Evolutionary conservation across 257 asterid genomes (phyloP).

Genomic region (Solanum appendiculatum): DNA sequence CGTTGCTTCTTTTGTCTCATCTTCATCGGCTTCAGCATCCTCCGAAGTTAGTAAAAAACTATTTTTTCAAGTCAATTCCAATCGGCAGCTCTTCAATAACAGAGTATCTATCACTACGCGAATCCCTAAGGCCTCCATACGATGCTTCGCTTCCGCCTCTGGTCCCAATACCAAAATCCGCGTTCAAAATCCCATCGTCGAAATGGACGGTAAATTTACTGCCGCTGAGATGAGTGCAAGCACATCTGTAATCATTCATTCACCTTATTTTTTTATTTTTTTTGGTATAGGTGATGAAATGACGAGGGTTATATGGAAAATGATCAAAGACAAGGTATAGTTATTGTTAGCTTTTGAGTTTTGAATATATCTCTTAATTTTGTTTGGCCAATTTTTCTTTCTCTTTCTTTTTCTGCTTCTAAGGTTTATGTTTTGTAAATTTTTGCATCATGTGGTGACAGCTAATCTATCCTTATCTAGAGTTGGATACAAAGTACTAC

Average conservation of each 20-base stretch:
- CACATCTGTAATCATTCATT: background rate
- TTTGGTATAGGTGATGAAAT: conserved; percentile 69
- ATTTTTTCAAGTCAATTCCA: conserved; percentile 3
- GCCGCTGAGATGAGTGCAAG: background rate
- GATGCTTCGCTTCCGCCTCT: conserved; percentile 43
- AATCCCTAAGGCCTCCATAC: conserved; percentile 31
- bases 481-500: conserved; percentile 76
- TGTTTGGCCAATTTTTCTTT: background rate
- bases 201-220: conserved; percentile 67
- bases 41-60: conserved; percentile 13
- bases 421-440: background rate
- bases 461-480: conserved; percentile 79
- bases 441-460: conserved; percentile 17
- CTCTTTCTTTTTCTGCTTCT: background rate
- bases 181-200: conserved; percentile 82
- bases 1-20: conserved; percentile 22
- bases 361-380: background rate
- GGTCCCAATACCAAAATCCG: conserved; percentile 27
- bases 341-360: background rate
- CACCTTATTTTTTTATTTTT: background rate
- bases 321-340: conserved; percentile 81
- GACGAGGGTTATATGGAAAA: conserved; percentile 81
- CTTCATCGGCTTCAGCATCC: conserved; percentile 20
- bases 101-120: conserved; percentile 17
- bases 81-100: conserved; percentile 8